A percentile compares a stretch with the other conserved stretches of the same genome.
phyloP scores from a whole-genome alignment of 106 monocot genomes.

The Vanilla planifolia region DNA sequence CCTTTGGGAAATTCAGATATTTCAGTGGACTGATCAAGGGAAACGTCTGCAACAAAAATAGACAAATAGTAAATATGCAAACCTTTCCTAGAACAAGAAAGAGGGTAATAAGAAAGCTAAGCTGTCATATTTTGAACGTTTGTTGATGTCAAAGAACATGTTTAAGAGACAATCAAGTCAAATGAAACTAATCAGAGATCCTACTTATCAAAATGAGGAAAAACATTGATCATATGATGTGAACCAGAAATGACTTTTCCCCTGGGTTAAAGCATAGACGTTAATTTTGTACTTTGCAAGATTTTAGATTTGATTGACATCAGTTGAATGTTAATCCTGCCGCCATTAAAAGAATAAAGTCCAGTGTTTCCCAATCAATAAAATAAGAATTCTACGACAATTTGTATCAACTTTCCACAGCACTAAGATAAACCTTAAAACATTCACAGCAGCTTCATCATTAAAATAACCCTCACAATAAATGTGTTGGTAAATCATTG shows the following conservation, averaged over 20 bases:
- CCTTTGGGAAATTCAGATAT: conserved; percentile 48
- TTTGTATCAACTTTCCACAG: too few relatives aligned
- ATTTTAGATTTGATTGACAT: too few relatives aligned
- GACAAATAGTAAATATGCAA: not conserved
- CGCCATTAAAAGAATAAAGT: not conserved
- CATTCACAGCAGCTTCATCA: too few relatives aligned
- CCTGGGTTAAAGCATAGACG: too few relatives aligned
- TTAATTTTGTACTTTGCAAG: too few relatives aligned
- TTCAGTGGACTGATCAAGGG: conserved; percentile 37
- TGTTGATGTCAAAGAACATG: not conserved
- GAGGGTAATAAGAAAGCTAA: not conserved
- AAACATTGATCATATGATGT: not conserved
- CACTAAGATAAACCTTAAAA: too few relatives aligned
- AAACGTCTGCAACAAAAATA: conserved; percentile 36
- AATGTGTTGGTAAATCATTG: too few relatives aligned
- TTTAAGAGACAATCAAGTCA: not conserved
- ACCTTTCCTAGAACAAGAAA: not conserved
- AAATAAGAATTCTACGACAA: too few relatives aligned
- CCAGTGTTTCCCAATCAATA: not conserved
- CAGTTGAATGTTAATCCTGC: too few relatives aligned
- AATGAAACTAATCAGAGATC: not conserved
- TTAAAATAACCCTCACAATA: too few relatives aligned
- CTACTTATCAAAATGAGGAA: not conserved
- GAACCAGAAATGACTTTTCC: not conserved
- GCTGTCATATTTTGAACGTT: not conserved